Base-by-base conservation (phyloP, 169 alveolate species). In the Plasmodium berghei region DNA sequence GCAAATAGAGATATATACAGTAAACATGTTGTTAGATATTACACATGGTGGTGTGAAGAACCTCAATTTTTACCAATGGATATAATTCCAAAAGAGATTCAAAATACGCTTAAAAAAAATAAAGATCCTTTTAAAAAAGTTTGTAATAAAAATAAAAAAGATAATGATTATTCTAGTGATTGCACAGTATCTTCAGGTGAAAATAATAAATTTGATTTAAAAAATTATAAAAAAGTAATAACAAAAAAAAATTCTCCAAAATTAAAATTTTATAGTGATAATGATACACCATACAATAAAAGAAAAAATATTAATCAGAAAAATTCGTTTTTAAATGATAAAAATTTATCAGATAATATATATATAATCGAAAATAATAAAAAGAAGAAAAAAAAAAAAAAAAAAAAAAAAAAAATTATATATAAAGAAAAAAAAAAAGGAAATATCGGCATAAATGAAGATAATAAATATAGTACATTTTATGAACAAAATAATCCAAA, bases 1-100 rank as follows among this genome's bases (percentile, higher is more conserved):
- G 97, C 98, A 42, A 95, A 95, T 88, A 87, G 97, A 52, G 97
- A 95, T 34, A 94, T 96, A 5, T 92, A 92, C 77, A 95, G 97
- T 89, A 96, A 96, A 85, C 96, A 96, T 75, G 98, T 96, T 54
- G 98, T 95, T 28, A 89, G 98, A 16, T 96, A 95, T 88, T 96
- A 93, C 80, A 96, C 97, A n/a, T 96, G 98, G 98, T 96, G 98
- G 98, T 96, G 97, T 67, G 98, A 96, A 72, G 97, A 96, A 86
- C 98, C 97, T 12, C 97, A 95, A 83, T 96, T 94, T 58, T 80
- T 96, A 14, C 98, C 97, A 6, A 87, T 94, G 72, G 92, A 89
- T 67, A 75, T 83, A 63, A 88, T 88, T 93, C 92, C 94, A 61
- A 92, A 72, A 72, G 97, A 90, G 89, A 73, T 87, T 58, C 94